These are phyloP conservation scores for Seiridium cupressi DNA, from an alignment of 2,329 filamentous ascomycete genomes.

Conservation along the genomic window DNA sequence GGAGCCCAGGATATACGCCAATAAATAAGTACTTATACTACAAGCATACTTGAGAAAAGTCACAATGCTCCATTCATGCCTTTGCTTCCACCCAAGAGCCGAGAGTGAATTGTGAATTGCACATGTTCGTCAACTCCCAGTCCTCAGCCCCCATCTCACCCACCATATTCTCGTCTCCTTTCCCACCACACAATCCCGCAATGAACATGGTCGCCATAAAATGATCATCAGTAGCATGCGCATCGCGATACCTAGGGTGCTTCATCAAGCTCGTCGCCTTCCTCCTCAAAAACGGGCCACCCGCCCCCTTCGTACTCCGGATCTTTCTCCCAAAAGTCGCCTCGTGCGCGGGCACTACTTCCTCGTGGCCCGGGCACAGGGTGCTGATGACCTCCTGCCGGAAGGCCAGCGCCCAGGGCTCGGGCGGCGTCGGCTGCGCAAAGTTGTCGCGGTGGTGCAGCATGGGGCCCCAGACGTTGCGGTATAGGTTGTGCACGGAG, in stretches of 20 bases:
- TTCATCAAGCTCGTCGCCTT: constrained; percentile 65
- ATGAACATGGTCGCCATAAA: constrained; percentile 67
- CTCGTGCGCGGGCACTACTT: constrained; percentile 11
- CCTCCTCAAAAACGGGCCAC: constrained; percentile 52
- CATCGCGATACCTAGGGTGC: constrained; percentile 63
- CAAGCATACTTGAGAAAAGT: too few relatives aligned
- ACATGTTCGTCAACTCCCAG: constrained; percentile 68
- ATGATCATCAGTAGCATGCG: constrained; percentile 69
- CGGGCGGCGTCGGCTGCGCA: constrained; percentile 56
- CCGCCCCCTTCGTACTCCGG: constrained; percentile 12
- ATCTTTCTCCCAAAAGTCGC: constrained; percentile 1
- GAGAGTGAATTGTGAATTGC: constrained; percentile 58
- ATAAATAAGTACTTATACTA: too few relatives aligned
- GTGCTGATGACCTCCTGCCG: constrained; percentile 63
- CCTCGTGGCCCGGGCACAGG: constrained; percentile 42
- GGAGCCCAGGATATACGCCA: too few relatives aligned
- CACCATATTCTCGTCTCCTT: constrained; percentile 40
- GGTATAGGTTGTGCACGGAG: constrained; percentile 69
- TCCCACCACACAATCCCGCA: constrained; percentile 51
- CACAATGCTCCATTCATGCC: background rate
- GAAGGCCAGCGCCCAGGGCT: constrained; percentile 62
- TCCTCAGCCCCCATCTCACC: constrained; percentile 54
- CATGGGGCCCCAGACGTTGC: constrained; percentile 66
- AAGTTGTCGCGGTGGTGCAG: constrained; percentile 62
- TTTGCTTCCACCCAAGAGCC: constrained; percentile 30